Evolutionary conservation across 768 basidiomycete species (phyloP).

Genomic region (Suillus alpinus): DNA sequence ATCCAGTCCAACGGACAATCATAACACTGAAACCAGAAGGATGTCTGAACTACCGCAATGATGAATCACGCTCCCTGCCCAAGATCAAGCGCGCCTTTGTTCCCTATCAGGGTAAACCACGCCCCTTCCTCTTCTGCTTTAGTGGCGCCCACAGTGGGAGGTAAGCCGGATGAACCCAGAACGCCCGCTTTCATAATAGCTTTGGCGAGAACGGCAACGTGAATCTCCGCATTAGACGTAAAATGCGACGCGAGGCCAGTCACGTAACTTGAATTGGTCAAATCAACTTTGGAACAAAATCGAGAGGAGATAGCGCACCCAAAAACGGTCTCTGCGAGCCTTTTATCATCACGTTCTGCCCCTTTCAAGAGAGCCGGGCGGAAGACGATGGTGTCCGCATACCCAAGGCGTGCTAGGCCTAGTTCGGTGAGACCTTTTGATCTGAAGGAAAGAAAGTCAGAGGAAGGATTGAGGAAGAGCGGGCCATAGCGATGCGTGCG

Average conservation of each 20-base stretch:
- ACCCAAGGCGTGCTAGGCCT: slow-evolving; percentile 64
- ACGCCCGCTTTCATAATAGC: slow-evolving; percentile 52
- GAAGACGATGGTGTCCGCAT: slow-evolving; percentile 68
- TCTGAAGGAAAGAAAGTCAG: neutral
- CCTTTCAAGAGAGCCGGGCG: slow-evolving; percentile 57
- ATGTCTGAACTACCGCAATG: neutral
- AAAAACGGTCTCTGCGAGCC: slow-evolving; percentile 40
- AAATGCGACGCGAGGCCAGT: slow-evolving; percentile 38
- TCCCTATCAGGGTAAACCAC: slow-evolving; percentile 54
- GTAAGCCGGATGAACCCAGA: slow-evolving; percentile 50
- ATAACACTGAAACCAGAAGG: neutral
- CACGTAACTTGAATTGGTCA: slow-evolving; percentile 30
- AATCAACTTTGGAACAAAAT: neutral
- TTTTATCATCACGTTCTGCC: slow-evolving; percentile 40
- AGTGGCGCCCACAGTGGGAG: slow-evolving; percentile 40
- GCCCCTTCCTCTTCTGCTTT: slow-evolving; percentile 36
- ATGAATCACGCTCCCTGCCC: slow-evolving; percentile 14
- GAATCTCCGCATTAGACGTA: slow-evolving; percentile 38
- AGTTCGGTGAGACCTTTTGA: slow-evolving; percentile 51
- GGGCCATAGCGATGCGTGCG: slow-evolving; percentile 3
- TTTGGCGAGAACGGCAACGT: slow-evolving; percentile 55
- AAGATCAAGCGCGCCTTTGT: slow-evolving; percentile 47
- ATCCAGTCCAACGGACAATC: neutral
- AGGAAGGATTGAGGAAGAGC: neutral
- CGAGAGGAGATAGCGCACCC: slow-evolving; percentile 33